Base-by-base conservation (phyloP, 805 yeast species). In the Blastobotrys parvus region DNA sequence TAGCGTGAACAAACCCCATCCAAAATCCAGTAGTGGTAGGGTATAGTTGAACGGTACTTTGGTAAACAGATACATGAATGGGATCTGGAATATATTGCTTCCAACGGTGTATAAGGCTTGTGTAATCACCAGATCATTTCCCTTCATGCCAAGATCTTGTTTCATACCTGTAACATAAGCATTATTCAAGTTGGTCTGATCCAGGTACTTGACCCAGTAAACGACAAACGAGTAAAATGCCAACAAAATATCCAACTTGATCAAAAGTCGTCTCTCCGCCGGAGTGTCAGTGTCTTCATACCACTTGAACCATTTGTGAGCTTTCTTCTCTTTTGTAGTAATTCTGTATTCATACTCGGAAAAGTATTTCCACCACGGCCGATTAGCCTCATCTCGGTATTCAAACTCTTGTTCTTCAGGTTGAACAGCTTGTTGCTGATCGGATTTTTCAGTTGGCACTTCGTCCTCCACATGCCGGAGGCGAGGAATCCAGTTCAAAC, bases 151-250 rank as follows among this genome's bases (percentile, higher is more conserved):
- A 30, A 80, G 61, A 37, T 67, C 78, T 50, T 72, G 77, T 45
- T 70, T 60, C 75, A 82, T 68, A 17, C 84, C 82, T 15, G 79
- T 71, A 33, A 77, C 78, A 52, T 79, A 81, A 1, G 87, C 87
- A 53, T 80, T 78, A 47, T 70, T 71, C 44, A 76, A 63, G 58
- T 80, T 82, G 36, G 74, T 65, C 44, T 70, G 71, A 54, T 82
- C 87, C 39, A 82, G 62, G 43, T 77, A 75, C 56, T 80, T 80
- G 43, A 80, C 75, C 82, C 83, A 82, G 58, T 80, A 80, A 1
- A 77, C 77, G 45, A 77, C 59, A 57, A 78, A 72, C 0, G 81
- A 68, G 49, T 76, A 75, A 36, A 70, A 64, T n/a, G 78, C 68
- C 40, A 82, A 61, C 27, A 77, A 55, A 10, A 76, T 47, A 52